Base-by-base conservation (phyloP, 2,329 filamentous ascomycete genomes). In the Colletotrichum tamarilloi region DNA sequence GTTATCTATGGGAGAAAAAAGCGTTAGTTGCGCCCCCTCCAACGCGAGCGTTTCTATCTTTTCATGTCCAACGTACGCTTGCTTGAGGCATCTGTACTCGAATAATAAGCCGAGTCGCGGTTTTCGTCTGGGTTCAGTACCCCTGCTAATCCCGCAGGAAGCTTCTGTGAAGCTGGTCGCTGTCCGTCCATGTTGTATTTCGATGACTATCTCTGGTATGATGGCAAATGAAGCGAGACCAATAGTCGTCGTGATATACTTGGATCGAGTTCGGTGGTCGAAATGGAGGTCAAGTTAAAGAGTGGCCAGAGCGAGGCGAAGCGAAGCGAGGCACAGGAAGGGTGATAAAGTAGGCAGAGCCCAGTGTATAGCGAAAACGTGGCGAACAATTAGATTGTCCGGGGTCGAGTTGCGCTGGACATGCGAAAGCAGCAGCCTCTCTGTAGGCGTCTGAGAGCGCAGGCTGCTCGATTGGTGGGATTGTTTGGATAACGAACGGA, bases 81-180 rank as follows among this genome's bases (percentile, higher is more conserved):
- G 79, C 84, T 85, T 52, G 84, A 84, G 64, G 81, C 79, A 76
- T 85, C 84, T n/a, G 74, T 75, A 56, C 84, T 85, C n/a, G 84
- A 85, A 68, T 85, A 85, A 74, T 85, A 85, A 35, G 84, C 84
- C 59, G 84, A 85, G 62, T 85, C 84, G 72, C 83, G 81, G 74
- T 87, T 83, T 30, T 87, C 85, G 59, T 88, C 86, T 30, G 84
- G 81, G 76, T 89, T 89, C 46, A 89, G 80, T 6, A 89, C 85
- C n/a, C 85, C 85, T 16, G 86, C 86, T 74, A 89, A 79, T 57
- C 85, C 87, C 16, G 84, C 81, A 58, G 87, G 86, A 60, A 85
- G 80, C 79, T 87, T 87, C 75, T 86, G 85, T 55, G 84, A 82
- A 60, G 78, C 77, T 53, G 67, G 74, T 73, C 67, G 72, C 59